These are phyloP conservation scores for Phytophthora kernoviae DNA, from an alignment of 352 stramenopile genomes.

Conservation along the genomic window DNA sequence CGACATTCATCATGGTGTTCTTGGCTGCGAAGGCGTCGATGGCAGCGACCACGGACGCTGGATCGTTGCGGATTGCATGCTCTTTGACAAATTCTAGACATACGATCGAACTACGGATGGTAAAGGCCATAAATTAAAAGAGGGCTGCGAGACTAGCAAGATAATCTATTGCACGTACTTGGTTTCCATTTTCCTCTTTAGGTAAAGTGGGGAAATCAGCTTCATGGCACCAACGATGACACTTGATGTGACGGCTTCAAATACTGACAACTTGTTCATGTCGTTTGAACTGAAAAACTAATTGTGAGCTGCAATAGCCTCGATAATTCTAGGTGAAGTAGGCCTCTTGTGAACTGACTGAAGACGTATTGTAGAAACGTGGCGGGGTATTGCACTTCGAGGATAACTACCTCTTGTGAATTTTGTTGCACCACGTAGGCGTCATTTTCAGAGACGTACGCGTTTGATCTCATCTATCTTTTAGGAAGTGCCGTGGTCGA, in stretches of 20 bases:
- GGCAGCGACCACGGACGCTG: conserved; percentile 15
- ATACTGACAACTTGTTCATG: too few species aligned
- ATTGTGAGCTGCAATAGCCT: too few species aligned
- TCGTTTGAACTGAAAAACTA: too few species aligned
- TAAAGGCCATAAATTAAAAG: background rate
- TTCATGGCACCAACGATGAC: background rate
- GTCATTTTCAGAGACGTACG: too few species aligned
- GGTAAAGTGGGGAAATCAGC: conserved; percentile 7
- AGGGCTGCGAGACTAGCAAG: background rate
- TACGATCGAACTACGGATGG: conserved; percentile 9
- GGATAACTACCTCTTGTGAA: too few species aligned
- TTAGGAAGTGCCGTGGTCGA: too few species aligned
- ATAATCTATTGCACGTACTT: conserved; percentile 16
- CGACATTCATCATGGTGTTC: conserved; percentile 33
- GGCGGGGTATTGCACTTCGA: too few species aligned
- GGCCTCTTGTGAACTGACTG: too few species aligned
- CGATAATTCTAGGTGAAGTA: too few species aligned
- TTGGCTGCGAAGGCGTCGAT: conserved; percentile 27
- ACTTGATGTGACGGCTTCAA: background rate
- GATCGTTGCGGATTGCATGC: conserved; percentile 17
- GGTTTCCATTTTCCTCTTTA: conserved; percentile 16
- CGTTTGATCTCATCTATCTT: too few species aligned
- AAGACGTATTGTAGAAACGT: too few species aligned
- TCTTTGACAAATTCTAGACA: conserved; percentile 32
- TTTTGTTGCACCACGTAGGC: too few species aligned